These are phyloP conservation scores for Paralagenidium karlingii DNA, from an alignment of 352 stramenopile species.

Conservation along the genomic window DNA sequence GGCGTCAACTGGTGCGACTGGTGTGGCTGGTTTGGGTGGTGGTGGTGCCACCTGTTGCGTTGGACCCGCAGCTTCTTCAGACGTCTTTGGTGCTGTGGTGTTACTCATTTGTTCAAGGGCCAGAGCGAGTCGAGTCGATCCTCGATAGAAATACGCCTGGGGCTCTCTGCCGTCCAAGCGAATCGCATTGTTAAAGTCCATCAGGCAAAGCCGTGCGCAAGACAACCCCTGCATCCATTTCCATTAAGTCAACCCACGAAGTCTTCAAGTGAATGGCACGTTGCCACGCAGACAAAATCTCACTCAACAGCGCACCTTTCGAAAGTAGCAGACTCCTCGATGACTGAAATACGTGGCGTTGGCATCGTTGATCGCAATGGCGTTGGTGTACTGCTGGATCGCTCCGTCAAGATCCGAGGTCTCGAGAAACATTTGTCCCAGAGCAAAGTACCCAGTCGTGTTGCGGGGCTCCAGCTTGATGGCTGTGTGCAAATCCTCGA, in stretches of 20 bases:
- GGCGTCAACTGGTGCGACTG: too few relatives aligned
- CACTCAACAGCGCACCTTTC: conserved; percentile 20
- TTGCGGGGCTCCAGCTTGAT: conserved; percentile 66
- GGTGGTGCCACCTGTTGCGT: neutral
- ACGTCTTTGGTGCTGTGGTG: neutral
- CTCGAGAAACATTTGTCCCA: conserved; percentile 60
- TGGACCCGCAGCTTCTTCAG: neutral
- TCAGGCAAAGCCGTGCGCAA: conserved; percentile 38
- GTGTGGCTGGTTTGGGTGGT: too few relatives aligned
- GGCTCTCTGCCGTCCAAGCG: conserved; percentile 61
- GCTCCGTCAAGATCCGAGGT: conserved; percentile 31
- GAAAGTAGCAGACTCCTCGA: conserved; percentile 57
- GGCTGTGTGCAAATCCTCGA: conserved; percentile 53
- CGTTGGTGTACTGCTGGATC: conserved; percentile 40
- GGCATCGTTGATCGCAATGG: conserved; percentile 46
- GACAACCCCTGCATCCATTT: too few relatives aligned
- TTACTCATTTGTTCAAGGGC: conserved; percentile 24
- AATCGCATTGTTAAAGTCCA: conserved; percentile 60
- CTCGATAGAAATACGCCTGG: conserved; percentile 66
- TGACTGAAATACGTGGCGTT: conserved; percentile 53
- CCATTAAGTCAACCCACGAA: too few relatives aligned
- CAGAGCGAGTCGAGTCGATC: conserved; percentile 46
- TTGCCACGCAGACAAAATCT: neutral
- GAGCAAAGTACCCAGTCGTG: conserved; percentile 30
- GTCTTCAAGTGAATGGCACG: too few relatives aligned